Conservation (phyloP, 2,329 filamentous ascomycete species). For the Gliomastix tumulicola region DNA sequence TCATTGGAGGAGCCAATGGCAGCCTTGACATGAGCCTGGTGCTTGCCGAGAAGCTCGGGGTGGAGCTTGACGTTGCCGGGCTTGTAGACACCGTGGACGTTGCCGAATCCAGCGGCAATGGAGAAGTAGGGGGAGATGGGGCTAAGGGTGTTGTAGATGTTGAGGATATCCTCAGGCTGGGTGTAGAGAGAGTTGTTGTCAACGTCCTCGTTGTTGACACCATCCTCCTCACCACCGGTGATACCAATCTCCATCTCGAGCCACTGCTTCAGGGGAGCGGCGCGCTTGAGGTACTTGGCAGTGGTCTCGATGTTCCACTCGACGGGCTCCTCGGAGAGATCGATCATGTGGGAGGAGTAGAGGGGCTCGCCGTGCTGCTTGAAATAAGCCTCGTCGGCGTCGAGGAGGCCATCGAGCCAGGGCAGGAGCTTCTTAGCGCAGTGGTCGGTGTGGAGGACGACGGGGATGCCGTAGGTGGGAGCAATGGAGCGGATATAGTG, state of each 20-base stretch:
- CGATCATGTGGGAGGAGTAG: constrained; percentile 98
- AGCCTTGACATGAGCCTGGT: constrained; percentile 86
- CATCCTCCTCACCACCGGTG: constrained; percentile 95
- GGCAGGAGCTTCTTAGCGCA: constrained; percentile 99
- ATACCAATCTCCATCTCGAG: constrained; percentile 90
- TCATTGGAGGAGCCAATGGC: constrained; percentile 63
- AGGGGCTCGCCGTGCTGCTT: constrained; percentile 87
- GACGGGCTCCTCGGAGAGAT: constrained; percentile 86
- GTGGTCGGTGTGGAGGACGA: constrained; percentile 95
- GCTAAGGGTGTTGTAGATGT: constrained; percentile 80
- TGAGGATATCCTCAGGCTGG: constrained; percentile 91
- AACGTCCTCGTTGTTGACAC: constrained; percentile 96
- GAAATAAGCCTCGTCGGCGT: constrained; percentile 92
- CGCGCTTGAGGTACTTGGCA: constrained; percentile 86
- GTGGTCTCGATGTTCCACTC: constrained; percentile 90
- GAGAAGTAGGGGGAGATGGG: constrained; percentile 94
- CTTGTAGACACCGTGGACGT: constrained; percentile 99
- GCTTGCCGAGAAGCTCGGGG: constrained; percentile 92
- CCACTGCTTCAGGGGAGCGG: constrained; percentile 96
- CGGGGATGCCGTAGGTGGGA: constrained; percentile 80
- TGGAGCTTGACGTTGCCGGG: constrained; percentile 95
- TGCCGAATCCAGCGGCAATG: constrained; percentile 96
- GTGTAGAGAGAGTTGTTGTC: constrained; percentile 98
- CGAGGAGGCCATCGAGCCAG: constrained; percentile 94
- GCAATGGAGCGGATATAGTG: constrained; percentile 90